Base-by-base conservation (phyloP, 1,139 yeast genomes). In the Suhomyces maxii region DNA sequence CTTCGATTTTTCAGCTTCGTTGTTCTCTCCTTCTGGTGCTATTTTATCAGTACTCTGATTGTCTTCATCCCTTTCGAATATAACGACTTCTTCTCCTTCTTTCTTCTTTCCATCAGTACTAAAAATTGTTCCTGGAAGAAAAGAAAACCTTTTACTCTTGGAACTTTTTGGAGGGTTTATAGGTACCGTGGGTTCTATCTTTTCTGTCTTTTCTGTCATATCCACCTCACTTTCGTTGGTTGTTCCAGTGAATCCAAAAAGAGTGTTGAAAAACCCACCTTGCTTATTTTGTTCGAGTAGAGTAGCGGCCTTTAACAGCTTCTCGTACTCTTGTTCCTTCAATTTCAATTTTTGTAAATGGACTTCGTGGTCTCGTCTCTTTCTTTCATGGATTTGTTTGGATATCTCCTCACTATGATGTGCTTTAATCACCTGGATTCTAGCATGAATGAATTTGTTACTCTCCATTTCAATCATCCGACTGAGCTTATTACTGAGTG, bases 271-370 rank as follows among this genome's bases (percentile, higher is more conserved):
- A 54, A 67, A 68, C 11, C 67, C 67, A 9, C 55, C 48, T 12
- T 54, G 56, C 45, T 61, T 64, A 12, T 46, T 52, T 41, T 58
- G 55, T 26, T 59, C 65, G 11, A 36, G 26, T 26, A 53, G 55
- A 0, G 67, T 58, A 5, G 69, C 70, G 4, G 63, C 61, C 34
- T 59, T 53, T 36, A 71, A 40, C 26, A 64, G 65, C 43, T 57
- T 54, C 41, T 71, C 78, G 46, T 71, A 72, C 49, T 73, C 74
- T 48, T 70, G 77, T 52, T 74, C 79, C 55, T 70, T 73, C 45
- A 59, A 53, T 49, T 63, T 67, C 41, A 73, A 56, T 47, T 75
- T 65, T 44, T 60, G 64, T 25, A 74, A 60, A 46, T 70, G 70
- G 40, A 59, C 45, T 49, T 74, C 78, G 51, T 74, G 77, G 49